A percentile compares a stretch with the other conserved stretches of the same genome.
Conservation (phyloP, 306 rosid genomes). For the Cajanus cajan region DNA sequence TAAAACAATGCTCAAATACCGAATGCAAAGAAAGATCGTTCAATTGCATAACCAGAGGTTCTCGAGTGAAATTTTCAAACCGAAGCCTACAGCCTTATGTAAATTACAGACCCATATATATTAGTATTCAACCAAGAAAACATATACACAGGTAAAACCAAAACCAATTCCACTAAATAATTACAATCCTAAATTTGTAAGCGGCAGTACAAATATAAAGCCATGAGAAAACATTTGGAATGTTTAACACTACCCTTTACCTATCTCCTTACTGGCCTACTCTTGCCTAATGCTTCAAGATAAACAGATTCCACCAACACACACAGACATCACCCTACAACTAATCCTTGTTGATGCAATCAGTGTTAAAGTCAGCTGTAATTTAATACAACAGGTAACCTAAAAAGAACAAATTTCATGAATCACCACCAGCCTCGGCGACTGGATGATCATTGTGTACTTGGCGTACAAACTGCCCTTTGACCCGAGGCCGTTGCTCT, state of each 20-base stretch:
- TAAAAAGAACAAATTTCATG: slow-evolving; percentile 24
- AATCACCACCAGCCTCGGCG: slow-evolving; percentile 33
- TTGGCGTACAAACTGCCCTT: slow-evolving; percentile 69
- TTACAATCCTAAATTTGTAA: slow-evolving; percentile 30
- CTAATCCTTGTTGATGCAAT: not conserved
- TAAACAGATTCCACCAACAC: slow-evolving; percentile 29
- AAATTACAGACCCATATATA: not conserved
- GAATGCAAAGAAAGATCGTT: not conserved
- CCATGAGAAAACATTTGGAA: not conserved
- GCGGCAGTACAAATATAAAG: not conserved
- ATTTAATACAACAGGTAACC: slow-evolving; percentile 4
- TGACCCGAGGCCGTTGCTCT: slow-evolving; percentile 71
- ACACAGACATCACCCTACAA: slow-evolving; percentile 26
- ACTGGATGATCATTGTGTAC: slow-evolving; percentile 34
- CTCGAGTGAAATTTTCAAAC: not conserved
- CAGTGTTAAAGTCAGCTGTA: not conserved
- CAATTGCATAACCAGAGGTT: not conserved
- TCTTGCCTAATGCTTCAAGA: slow-evolving; percentile 26
- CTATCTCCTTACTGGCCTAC: slow-evolving; percentile 11
- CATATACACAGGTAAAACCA: slow-evolving; percentile 17
- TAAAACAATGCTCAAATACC: not conserved
- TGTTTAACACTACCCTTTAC: not conserved
- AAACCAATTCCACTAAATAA: slow-evolving; percentile 23
- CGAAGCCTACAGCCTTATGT: not conserved
- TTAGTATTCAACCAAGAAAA: not conserved